Percentiles rank a stretch among this genome's conserved stretches.
Conservation (phyloP, 2,329 filamentous ascomycete genomes). For the Celoporthe dispersa region DNA sequence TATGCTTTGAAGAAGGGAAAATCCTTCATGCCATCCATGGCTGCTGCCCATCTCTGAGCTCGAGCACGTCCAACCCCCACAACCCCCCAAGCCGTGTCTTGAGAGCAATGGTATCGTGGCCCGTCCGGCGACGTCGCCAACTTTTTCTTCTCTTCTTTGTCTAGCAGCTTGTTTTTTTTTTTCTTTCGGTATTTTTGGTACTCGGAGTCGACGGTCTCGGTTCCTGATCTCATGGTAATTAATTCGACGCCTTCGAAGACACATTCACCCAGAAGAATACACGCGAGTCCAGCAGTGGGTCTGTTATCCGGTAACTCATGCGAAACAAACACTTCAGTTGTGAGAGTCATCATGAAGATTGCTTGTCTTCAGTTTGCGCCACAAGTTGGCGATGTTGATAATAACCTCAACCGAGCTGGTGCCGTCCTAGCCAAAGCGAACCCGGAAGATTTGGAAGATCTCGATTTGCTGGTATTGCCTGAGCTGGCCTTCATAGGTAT, state of each 20-base stretch:
- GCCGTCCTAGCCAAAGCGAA: conserved; percentile 59
- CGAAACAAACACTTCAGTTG: neutral
- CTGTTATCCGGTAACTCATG: neutral
- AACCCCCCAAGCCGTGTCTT: neutral
- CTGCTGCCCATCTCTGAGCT: neutral
- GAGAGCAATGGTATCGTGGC: neutral
- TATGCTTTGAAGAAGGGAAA: neutral
- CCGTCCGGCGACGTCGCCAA: neutral
- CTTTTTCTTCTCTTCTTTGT: neutral
- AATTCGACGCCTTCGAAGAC: neutral
- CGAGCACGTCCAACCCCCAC: neutral
- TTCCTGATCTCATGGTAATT: neutral
- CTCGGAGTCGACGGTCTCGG: neutral
- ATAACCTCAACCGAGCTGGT: conserved; percentile 71
- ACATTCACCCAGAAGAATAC: neutral
- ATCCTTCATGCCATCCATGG: neutral
- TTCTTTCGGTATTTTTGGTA: neutral
- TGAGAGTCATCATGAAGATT: conserved; percentile 59
- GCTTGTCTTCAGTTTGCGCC: conserved; percentile 75
- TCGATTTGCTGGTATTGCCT: conserved; percentile 75
- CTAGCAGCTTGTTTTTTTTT: neutral
- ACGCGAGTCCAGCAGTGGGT: neutral
- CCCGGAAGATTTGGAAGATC: conserved; percentile 58
- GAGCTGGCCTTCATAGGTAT: conserved; percentile 77
- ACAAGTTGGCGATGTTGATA: conserved; percentile 68